These are phyloP conservation scores for Penicillium sp. DNA, from an alignment of 2,329 filamentous ascomycete genomes.

Conservation along the genomic window DNA sequence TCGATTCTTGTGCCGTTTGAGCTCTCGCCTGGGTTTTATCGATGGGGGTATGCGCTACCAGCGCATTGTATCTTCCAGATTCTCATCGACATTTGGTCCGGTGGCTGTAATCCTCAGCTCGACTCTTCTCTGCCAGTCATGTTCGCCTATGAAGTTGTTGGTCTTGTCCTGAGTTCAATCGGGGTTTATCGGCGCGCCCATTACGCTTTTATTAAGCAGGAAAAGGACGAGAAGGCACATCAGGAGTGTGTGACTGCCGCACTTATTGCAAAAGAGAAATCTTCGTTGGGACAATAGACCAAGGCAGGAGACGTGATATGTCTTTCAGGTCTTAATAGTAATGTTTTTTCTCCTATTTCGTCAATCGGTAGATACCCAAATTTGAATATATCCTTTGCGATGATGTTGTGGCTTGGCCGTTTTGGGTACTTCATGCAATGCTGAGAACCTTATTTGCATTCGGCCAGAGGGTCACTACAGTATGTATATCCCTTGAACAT, in stretches of 20 bases:
- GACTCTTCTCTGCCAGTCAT: conserved; percentile 41
- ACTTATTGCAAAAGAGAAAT: too few species aligned
- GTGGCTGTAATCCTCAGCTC: conserved; percentile 40
- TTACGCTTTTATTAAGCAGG: conserved; percentile 16
- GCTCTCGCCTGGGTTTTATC: conserved; percentile 40
- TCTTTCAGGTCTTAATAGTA: too few species aligned
- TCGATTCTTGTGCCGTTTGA: conserved; percentile 43
- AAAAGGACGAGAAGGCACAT: conserved; percentile 11
- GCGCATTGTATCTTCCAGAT: conserved; percentile 40
- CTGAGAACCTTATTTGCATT: too few species aligned
- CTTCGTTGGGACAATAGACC: too few species aligned
- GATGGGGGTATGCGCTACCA: conserved; percentile 39
- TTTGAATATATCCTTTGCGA: too few species aligned
- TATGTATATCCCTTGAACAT: too few species aligned
- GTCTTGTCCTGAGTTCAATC: conserved; percentile 10
- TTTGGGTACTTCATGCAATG: too few species aligned
- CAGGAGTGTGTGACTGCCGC: conserved; percentile 11
- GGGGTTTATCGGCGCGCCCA: conserved; percentile 20
- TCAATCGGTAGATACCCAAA: too few species aligned
- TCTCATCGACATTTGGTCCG: conserved; percentile 43
- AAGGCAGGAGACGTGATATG: too few species aligned
- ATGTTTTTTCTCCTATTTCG: too few species aligned
- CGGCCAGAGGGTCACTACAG: too few species aligned
- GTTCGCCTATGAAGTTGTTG: conserved; percentile 37
- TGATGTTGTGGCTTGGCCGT: too few species aligned